Percentiles rank a stretch among this genome's conserved stretches.
Evolutionary conservation across 331 rosid genomes (phyloP).

Genomic region (Cydonia oblonga): DNA sequence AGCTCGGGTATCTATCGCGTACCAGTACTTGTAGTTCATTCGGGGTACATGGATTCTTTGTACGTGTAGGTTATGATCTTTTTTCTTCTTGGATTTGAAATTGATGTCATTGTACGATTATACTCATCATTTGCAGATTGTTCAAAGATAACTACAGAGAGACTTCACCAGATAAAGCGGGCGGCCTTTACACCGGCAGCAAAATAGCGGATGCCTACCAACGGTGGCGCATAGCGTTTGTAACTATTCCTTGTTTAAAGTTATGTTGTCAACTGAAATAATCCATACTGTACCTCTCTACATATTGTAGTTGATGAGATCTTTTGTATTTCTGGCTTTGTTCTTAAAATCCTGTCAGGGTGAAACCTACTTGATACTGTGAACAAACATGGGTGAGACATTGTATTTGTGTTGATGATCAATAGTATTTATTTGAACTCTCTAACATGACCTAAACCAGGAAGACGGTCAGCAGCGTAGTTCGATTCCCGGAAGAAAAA

Average conservation of each 20-base stretch:
- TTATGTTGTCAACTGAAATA: not conserved
- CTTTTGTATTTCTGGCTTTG: not conserved
- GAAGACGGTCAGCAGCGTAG: no score
- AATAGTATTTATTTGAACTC: not conserved
- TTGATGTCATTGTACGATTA: not conserved
- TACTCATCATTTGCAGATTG: slow-evolving; percentile 18
- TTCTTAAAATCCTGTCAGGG: not conserved
- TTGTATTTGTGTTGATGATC: not conserved
- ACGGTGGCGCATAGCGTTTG: not conserved
- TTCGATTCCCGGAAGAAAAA: no score
- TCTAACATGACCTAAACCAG: no score
- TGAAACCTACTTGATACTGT: not conserved
- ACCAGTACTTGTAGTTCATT: not conserved
- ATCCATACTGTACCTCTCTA: not conserved
- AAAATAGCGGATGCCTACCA: not conserved
- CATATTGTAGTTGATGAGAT: not conserved
- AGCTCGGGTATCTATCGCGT: not conserved
- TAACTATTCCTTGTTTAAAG: not conserved
- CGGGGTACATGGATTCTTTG: slow-evolving; percentile 1
- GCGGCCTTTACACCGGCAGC: not conserved
- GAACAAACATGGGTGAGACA: not conserved
- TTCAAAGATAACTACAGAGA: not conserved
- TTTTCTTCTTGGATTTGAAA: not conserved
- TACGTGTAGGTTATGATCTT: not conserved
- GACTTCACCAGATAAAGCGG: not conserved